Percentiles rank a stretch among this genome's conserved stretches.
phyloP scores from a whole-genome alignment of 257 asterid species.

The Rubia yunnanensis region DNA sequence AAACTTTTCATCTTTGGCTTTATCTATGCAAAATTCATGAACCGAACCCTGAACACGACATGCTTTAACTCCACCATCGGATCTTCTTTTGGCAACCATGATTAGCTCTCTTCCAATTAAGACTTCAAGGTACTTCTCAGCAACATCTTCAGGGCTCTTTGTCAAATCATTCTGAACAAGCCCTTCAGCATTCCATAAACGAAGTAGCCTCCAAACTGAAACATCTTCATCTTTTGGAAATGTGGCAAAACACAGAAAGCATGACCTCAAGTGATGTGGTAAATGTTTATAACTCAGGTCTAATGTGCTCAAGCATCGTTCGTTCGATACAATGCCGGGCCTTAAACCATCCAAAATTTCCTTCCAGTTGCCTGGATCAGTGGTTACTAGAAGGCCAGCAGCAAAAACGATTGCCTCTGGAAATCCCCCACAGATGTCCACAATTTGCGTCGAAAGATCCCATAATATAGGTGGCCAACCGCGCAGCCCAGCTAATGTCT shows the following conservation, averaged over 20 bases:
- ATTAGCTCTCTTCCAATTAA: background rate
- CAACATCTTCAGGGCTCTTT: constrained; percentile 4
- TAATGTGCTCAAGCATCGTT: background rate
- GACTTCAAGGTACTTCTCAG: background rate
- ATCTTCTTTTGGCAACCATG: background rate
- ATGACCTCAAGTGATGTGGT: background rate
- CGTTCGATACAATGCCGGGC: background rate
- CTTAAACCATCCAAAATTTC: background rate
- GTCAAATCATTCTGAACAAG: background rate
- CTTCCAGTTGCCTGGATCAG: background rate
- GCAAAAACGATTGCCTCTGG: constrained; percentile 4
- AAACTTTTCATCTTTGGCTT: constrained; percentile 7
- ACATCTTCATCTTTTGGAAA: constrained; percentile 2
- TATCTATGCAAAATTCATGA: background rate
- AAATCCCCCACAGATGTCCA: background rate
- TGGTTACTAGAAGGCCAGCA: background rate
- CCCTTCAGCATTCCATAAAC: constrained; percentile 11
- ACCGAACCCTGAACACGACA: background rate
- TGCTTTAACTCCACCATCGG: constrained; percentile 5
- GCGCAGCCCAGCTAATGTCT: background rate
- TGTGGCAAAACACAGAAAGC: constrained; percentile 13
- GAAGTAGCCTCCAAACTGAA: background rate
- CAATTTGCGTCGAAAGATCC: background rate
- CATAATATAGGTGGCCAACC: background rate
- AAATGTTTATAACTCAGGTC: constrained; percentile 9